A percentile compares a stretch with the other conserved stretches of the same genome.
Conservation (phyloP, 768 basidiomycete genomes). For the Imleria badia region DNA sequence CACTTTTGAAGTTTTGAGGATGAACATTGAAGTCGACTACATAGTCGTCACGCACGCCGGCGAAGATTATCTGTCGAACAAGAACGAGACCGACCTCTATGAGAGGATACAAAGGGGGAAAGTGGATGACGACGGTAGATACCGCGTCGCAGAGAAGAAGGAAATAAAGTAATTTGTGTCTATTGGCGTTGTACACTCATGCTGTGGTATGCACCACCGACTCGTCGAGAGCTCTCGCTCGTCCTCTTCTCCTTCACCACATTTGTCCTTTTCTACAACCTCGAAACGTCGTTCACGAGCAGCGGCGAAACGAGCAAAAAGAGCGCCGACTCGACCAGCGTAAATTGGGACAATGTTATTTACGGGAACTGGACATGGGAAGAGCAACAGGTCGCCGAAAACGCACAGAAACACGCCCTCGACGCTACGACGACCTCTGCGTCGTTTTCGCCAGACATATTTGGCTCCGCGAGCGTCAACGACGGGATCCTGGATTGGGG, state of each 20-base stretch:
- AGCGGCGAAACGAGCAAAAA: constrained; percentile 38
- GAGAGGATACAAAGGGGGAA: no score
- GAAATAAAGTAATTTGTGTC: no score
- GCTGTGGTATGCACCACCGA: constrained; percentile 67
- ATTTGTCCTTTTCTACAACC: constrained; percentile 73
- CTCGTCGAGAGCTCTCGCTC: constrained; percentile 70
- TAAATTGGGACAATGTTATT: constrained; percentile 59
- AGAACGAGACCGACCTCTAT: no score
- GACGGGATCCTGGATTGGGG: constrained; percentile 59
- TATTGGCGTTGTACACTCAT: constrained; percentile 34
- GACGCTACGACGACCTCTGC: constrained; percentile 22
- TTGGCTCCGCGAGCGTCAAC: constrained; percentile 39
- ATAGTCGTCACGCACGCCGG: no score
- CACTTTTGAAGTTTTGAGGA: no score
- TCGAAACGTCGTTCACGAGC: constrained; percentile 60
- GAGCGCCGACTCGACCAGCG: neutral
- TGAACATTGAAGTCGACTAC: no score
- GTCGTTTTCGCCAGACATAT: constrained; percentile 15
- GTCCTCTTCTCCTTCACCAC: constrained; percentile 61
- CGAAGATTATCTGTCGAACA: no score
- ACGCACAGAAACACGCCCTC: constrained; percentile 47
- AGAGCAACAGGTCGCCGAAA: constrained; percentile 55
- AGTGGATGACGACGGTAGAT: no score
- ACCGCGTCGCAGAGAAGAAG: no score
- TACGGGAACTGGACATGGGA: constrained; percentile 74